Conservation (phyloP, 2,329 filamentous ascomycete genomes). For the Graphium sp. region DNA sequence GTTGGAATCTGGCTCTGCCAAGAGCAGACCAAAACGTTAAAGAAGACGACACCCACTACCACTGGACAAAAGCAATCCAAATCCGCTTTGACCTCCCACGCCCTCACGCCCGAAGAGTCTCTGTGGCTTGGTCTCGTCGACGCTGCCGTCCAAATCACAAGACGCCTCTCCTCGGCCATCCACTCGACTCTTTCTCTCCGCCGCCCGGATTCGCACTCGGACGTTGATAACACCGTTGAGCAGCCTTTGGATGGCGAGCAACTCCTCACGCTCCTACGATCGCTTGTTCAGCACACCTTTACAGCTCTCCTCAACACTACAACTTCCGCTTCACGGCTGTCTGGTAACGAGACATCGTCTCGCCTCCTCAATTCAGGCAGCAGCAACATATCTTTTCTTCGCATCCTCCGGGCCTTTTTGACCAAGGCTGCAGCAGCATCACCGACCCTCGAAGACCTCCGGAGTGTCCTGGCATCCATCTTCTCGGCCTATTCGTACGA, state of each 20-base stretch:
- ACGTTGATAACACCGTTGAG: slow-evolving; percentile 7
- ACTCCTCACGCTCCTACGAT: slow-evolving; percentile 52
- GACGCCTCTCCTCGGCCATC: slow-evolving; percentile 41
- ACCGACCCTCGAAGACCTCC: slow-evolving; percentile 73
- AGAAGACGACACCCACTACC: no score
- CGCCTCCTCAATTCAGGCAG: slow-evolving; percentile 15
- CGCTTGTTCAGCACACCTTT: slow-evolving; percentile 78
- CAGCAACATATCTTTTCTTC: slow-evolving; percentile 65
- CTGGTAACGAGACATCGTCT: slow-evolving; percentile 18
- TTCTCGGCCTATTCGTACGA: slow-evolving; percentile 95
- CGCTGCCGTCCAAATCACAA: slow-evolving; percentile 44
- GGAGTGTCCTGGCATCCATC: slow-evolving; percentile 70
- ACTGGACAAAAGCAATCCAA: no score
- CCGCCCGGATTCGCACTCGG: no score
- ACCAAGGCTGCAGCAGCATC: slow-evolving; percentile 65
- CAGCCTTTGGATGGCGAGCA: slow-evolving; percentile 35
- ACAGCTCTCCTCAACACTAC: slow-evolving; percentile 70
- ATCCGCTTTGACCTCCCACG: no score
- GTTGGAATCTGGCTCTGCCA: slow-evolving; percentile 95
- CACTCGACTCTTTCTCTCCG: slow-evolving; percentile 17
- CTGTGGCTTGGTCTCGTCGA: slow-evolving; percentile 48
- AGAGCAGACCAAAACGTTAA: slow-evolving; percentile 53
- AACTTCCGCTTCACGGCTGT: slow-evolving; percentile 15
- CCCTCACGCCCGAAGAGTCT: slow-evolving; percentile 33
- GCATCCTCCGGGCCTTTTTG: slow-evolving; percentile 77